Conservation (phyloP, 1,139 yeast genomes). For the Suhomyces atakaporum region DNA sequence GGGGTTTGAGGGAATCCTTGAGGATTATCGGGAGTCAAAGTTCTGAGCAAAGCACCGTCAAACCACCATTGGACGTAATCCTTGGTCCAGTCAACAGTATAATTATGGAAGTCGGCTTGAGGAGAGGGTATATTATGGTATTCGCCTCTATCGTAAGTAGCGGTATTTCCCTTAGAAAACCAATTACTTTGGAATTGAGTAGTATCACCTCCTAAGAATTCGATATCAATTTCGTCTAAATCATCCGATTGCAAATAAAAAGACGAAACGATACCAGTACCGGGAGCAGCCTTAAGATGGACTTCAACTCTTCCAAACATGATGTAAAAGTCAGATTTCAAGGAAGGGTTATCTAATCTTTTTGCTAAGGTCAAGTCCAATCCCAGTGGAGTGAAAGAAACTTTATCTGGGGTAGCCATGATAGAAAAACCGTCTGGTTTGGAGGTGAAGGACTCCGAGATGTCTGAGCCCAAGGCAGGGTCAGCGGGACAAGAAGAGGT, state of each 20-base stretch:
- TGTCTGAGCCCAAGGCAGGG: conserved; percentile 58
- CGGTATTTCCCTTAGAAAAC: conserved; percentile 76
- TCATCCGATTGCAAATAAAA: conserved; percentile 84
- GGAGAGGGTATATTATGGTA: conserved; percentile 60
- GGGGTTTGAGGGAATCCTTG: conserved; percentile 55
- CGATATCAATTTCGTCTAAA: conserved; percentile 83
- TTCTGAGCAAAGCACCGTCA: conserved; percentile 46
- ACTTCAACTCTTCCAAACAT: conserved; percentile 87
- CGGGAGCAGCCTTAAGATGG: conserved; percentile 67
- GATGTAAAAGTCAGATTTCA: conserved; percentile 73
- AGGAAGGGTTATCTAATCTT: conserved; percentile 73
- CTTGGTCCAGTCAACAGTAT: conserved; percentile 39
- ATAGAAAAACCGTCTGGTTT: conserved; percentile 39
- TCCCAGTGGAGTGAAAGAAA: conserved; percentile 44
- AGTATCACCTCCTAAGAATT: conserved; percentile 78
- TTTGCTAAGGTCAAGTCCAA: conserved; percentile 57
- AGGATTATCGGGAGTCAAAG: conserved; percentile 35
- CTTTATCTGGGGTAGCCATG: conserved; percentile 25
- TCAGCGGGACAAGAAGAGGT: conserved; percentile 41
- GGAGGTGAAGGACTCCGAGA: conserved; percentile 50
- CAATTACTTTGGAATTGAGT: conserved; percentile 77
- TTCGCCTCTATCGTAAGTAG: conserved; percentile 76
- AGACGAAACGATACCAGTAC: conserved; percentile 76
- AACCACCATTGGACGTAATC: conserved; percentile 42
- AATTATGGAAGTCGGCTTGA: conserved; percentile 42